Evolutionary conservation across 23 red algal species (phyloP), one percentile per base, ranked within the genome.

Genomic region (Gracilaria caudata): DNA sequence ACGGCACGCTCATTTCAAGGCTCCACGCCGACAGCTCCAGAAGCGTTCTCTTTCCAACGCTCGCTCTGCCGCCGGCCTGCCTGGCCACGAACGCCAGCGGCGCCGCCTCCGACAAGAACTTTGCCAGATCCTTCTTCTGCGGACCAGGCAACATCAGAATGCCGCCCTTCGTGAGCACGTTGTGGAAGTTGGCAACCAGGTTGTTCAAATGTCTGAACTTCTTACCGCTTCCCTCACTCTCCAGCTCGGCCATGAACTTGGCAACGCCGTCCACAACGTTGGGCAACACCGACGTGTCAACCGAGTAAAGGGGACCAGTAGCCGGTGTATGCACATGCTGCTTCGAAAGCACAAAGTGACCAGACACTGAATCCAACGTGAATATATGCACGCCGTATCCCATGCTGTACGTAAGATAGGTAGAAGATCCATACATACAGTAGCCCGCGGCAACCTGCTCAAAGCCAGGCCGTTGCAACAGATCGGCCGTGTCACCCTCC

Each of bases 71-170:
- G 20, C 96, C 96, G 4, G 96, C 96, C 51, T 98, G 96, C 14
- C 96, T 53, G 43, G 96, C 96, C 38, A 98, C 72, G 72, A 94
- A 98, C 54, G 96, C 96, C 33, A 98, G 86, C 16, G 96, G 96
- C 43, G 96, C 96, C 24, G 96, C 96, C 45, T 92, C 93, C 26
- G 89, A 86, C 26, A 98, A 45, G 41, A 95, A 98, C 43, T 89
- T 81, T 13, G 96, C 96, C 35, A 98, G 71, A 45, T 94, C 93
- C 77, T 75, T 82, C 63, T 93, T 95, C 37, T 83, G 91, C 73
- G 96, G 96, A 32, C 96, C 96, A 19, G 96, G 92, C 87, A 95
- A 21, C 96, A 98, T 92, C 63, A 98, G 64, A 92, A 98, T 95
- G 10, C 96, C 96, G 2, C 96, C 96, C 64, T 91, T 75, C 0